Conservation (phyloP, 108 stramenopile genomes). For the Mediolabrus comicus region DNA sequence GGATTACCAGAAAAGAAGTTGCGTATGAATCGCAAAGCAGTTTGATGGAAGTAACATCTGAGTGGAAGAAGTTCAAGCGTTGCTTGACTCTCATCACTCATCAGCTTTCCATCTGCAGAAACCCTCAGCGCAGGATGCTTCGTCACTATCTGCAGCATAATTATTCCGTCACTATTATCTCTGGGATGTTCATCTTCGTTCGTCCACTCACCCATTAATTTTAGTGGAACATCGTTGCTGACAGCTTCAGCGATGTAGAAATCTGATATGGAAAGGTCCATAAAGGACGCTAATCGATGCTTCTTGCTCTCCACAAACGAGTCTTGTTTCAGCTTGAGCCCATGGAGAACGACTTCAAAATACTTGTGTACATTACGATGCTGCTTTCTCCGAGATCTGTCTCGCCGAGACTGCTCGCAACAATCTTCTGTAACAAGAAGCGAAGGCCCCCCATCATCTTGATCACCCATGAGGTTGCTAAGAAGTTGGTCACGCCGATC, state of each 20-base stretch:
- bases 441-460: slow-evolving; percentile 9
- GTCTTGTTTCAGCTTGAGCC: slow-evolving; percentile 67
- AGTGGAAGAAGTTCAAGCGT: slow-evolving; percentile 75
- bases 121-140: slow-evolving; percentile 61
- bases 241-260: slow-evolving; percentile 79
- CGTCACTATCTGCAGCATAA: slow-evolving; percentile 87
- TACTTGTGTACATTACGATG: slow-evolving; percentile 56
- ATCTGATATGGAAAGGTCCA: slow-evolving; percentile 63
- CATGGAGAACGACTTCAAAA: slow-evolving; percentile 61
- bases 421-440: slow-evolving; percentile 49
- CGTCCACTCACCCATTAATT: slow-evolving; percentile 86
- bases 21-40: slow-evolving; percentile 61
- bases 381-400: slow-evolving; percentile 43
- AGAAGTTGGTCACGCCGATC: slow-evolving; percentile 55
- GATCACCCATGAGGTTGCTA: slow-evolving; percentile 49
- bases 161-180: slow-evolving; percentile 65
- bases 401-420: slow-evolving; percentile 20
- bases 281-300: slow-evolving; percentile 66
- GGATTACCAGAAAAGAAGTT: slow-evolving; percentile 62
- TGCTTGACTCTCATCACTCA: slow-evolving; percentile 69
- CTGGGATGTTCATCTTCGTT: slow-evolving; percentile 81
- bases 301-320: slow-evolving; percentile 42
- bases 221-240: slow-evolving; percentile 58
- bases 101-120: slow-evolving; percentile 65
- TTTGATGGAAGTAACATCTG: slow-evolving; percentile 75